Conservation (phyloP, 2,329 filamentous ascomycete species). For the Lasiodiplodia hormozganensis region DNA sequence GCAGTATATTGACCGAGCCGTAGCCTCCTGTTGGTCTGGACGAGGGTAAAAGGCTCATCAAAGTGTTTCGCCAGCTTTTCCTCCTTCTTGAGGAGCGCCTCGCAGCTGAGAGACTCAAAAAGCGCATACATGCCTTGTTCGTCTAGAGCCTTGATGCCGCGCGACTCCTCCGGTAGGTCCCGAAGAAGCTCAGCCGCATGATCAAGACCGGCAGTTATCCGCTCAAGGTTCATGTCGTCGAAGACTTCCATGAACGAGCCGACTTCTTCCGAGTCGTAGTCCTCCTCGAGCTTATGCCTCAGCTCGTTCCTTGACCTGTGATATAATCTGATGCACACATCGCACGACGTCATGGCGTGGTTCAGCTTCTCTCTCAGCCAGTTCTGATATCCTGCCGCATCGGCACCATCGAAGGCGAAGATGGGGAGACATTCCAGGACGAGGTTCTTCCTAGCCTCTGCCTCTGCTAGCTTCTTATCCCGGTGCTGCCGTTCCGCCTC, state of each 20-base stretch:
- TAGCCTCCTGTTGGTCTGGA: slow-evolving; percentile 80
- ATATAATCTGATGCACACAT: slow-evolving; percentile 58
- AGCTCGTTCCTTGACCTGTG: slow-evolving; percentile 53
- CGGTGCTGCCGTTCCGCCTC: slow-evolving; percentile 39
- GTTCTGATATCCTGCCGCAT: slow-evolving; percentile 52
- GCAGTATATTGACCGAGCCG: slow-evolving; percentile 79
- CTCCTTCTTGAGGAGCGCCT: slow-evolving; percentile 72
- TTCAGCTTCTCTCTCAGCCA: slow-evolving; percentile 50
- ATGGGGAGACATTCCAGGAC: slow-evolving; percentile 53
- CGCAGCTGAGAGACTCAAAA: slow-evolving; percentile 87
- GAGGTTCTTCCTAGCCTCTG: slow-evolving; percentile 48
- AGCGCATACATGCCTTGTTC: slow-evolving; percentile 75
- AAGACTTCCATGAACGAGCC: slow-evolving; percentile 51
- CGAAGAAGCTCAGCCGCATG: slow-evolving; percentile 49
- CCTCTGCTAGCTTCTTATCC: slow-evolving; percentile 44
- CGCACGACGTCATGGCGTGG: slow-evolving; percentile 53
- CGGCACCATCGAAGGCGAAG: slow-evolving; percentile 55
- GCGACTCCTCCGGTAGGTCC: slow-evolving; percentile 56
- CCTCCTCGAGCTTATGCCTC: slow-evolving; percentile 48
- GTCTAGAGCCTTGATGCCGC: slow-evolving; percentile 59
- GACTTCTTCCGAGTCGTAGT: slow-evolving; percentile 55
- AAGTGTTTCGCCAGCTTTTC: slow-evolving; percentile 66
- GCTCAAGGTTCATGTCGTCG: slow-evolving; percentile 53
- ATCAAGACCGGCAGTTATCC: slow-evolving; percentile 53
- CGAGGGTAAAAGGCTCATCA: slow-evolving; percentile 80